Conservation (phyloP, 73 alveolate genomes). For the Tetrahymena elliotti region DNA sequence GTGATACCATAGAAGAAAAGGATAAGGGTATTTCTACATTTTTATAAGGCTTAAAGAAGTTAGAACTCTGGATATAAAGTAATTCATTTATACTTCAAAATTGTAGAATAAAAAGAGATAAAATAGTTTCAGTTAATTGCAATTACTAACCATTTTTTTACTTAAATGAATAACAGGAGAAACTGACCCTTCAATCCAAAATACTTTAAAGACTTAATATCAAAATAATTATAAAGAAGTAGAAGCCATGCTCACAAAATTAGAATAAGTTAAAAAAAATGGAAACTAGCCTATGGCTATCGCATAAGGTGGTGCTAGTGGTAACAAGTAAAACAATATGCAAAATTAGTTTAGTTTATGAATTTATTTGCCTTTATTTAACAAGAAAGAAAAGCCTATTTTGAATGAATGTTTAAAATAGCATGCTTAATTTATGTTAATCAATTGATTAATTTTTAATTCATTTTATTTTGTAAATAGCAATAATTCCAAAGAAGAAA, state of each 20-base stretch:
- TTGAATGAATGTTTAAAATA: too few species aligned
- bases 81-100: not conserved
- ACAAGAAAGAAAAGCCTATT: not conserved
- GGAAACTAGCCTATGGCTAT: not conserved
- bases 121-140: not conserved
- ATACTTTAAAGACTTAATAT: not conserved
- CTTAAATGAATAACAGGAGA: not conserved
- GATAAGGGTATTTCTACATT: not conserved
- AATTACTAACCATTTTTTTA: not conserved
- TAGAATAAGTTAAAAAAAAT: not conserved
- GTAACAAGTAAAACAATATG: not conserved
- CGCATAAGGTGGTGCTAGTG: not conserved
- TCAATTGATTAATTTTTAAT: not conserved
- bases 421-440: too few species aligned
- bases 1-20: not conserved
- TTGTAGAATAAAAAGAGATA: too few species aligned
- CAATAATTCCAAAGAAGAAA: not conserved
- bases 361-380: too few species aligned
- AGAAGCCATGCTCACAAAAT: not conserved
- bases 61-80: not conserved
- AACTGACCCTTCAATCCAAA: not conserved
- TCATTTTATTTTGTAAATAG: not conserved
- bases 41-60: not conserved
- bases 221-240: not conserved
- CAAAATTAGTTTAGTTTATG: not conserved